Conservation (phyloP, 495 filamentous ascomycete species). For the Echria macrotheca region DNA sequence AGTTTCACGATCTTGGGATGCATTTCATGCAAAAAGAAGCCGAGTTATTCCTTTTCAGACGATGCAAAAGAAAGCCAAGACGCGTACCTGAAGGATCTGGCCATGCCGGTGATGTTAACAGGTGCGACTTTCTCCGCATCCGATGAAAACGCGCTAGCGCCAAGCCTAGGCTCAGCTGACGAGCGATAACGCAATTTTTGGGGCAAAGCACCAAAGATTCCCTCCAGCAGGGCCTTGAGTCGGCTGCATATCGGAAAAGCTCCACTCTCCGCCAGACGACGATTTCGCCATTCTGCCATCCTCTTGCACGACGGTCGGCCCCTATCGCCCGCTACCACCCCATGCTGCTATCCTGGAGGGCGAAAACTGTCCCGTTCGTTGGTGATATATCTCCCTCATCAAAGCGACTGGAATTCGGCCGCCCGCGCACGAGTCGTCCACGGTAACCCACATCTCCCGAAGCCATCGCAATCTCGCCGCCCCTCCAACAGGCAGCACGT, state of each 20-base stretch:
- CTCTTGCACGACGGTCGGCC: conserved; percentile 19
- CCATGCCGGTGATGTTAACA: conserved; percentile 11
- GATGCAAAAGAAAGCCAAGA: not conserved
- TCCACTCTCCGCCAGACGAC: conserved; percentile 13
- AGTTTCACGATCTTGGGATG: not conserved
- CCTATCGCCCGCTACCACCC: not conserved
- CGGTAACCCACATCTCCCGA: not conserved
- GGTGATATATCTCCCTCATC: conserved; percentile 9
- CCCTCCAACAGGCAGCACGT: not conserved
- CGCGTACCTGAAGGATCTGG: not conserved
- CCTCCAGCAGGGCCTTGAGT: conserved; percentile 6
- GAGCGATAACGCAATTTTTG: conserved; percentile 33
- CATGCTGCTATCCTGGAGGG: not conserved
- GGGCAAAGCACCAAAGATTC: conserved; percentile 27
- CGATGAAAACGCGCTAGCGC: conserved; percentile 8
- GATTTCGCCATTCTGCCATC: conserved; percentile 30
- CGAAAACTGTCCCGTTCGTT: not conserved
- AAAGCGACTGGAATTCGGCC: not conserved
- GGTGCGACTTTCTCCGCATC: conserved; percentile 19
- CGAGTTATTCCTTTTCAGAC: not conserved
- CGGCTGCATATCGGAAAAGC: conserved; percentile 3
- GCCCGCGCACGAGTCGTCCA: not conserved
- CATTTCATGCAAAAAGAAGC: not conserved
- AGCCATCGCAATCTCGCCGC: conserved; percentile 4
- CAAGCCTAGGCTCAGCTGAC: conserved; percentile 17